These are phyloP conservation scores for Cyberlindnera samutprakarnensis DNA, from an alignment of 805 yeast species.

Conservation along the genomic window DNA sequence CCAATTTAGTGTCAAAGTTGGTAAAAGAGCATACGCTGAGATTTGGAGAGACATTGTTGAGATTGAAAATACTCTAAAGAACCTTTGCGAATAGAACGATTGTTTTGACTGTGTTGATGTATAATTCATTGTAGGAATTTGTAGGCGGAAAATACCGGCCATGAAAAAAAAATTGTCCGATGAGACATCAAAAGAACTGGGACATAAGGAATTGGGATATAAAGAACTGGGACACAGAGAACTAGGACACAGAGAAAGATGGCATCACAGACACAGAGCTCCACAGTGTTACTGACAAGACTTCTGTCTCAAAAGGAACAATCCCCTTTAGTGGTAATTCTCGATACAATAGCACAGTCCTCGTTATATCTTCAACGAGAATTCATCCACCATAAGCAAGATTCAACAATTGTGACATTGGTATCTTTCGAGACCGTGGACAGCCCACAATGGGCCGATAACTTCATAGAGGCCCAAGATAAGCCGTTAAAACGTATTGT, in stretches of 20 bases:
- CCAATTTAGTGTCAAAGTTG: slow-evolving; percentile 47
- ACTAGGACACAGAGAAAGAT: slow-evolving; percentile 13
- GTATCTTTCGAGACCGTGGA: slow-evolving; percentile 63
- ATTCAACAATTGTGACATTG: slow-evolving; percentile 34
- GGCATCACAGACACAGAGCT: slow-evolving; percentile 31
- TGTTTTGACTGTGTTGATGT: no score
- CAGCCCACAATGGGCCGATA: slow-evolving; percentile 41
- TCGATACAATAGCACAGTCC: slow-evolving; percentile 69
- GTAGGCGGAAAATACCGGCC: no score
- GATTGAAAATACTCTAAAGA: slow-evolving; percentile 36
- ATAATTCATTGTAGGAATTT: no score
- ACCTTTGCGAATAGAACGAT: slow-evolving; percentile 4
- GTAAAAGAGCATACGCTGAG: slow-evolving; percentile 49
- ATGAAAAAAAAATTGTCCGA: no score
- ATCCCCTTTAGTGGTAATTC: slow-evolving; percentile 63
- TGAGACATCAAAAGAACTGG: no score
- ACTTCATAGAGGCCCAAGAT: slow-evolving; percentile 39
- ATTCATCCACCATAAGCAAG: slow-evolving; percentile 35
- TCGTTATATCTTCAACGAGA: slow-evolving; percentile 51
- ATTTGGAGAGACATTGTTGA: slow-evolving; percentile 63
- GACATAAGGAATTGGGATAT: no score
- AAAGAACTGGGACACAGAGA: no score
- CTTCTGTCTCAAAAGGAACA: slow-evolving; percentile 62
- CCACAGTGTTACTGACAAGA: slow-evolving; percentile 57
- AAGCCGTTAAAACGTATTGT: slow-evolving; percentile 20